Base-by-base conservation (phyloP, 306 rosid species). In the Amphicarpaea edgeworthii region DNA sequence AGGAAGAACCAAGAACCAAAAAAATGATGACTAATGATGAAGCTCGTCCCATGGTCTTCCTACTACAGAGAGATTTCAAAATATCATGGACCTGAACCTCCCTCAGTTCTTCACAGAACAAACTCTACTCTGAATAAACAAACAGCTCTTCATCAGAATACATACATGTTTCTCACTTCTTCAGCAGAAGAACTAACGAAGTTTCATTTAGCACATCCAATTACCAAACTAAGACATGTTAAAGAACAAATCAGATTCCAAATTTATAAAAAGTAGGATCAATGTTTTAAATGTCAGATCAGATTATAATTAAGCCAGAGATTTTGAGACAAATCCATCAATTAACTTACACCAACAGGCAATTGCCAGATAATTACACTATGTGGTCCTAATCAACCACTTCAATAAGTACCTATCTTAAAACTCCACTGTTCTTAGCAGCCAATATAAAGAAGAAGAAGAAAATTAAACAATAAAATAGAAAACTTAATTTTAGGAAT, bases 1-100 rank as follows among this genome's bases (percentile, higher is more conserved):
- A 88, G 92, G 82, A 95, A 83, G 90, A 80, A 40, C 92, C 97
- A 81, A 92, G 45, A 80, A 91, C 87, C 88, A 92, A 81, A 70
- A 91, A 85, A 72, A 86, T 73, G 77, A 90, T 38, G 69, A 89
- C 86, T 58, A 95, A 50, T 5, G 96, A 89, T 10, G 97, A 92
- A 81, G 81, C 85, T 64, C 73, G 88, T 74, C 85, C 93, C 91
- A 81, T 83, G 73, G 78, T 80, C 86, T 82, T 91, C 91, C 91
- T 88, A 64, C 77, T 85, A 53, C 54, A 42, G 69, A 69, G 28
- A 73, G 77, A 72, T 75, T 68, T 50, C 87, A 83, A 21, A 68
- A 60, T 77, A 82, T 73, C 80, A 75, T 70, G 81, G 62, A 70
- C 66, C 79, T 70, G 38, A 50, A 73, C 71, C 83, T 67, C 66